These are phyloP conservation scores for Paxillus involutus DNA, from an alignment of 768 basidiomycete genomes.

Conservation along the genomic window DNA sequence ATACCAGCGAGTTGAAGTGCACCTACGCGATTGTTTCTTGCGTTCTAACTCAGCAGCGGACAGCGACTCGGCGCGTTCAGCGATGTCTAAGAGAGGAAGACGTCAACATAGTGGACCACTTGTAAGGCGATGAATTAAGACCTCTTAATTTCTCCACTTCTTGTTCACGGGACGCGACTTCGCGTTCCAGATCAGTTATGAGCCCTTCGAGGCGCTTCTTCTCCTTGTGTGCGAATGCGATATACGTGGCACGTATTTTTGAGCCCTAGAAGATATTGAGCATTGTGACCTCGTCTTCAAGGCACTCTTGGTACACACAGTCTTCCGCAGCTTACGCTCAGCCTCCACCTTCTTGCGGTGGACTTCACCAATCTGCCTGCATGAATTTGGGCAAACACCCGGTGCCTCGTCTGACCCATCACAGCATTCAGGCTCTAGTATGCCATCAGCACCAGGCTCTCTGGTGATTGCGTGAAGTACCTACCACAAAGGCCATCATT, in stretches of 20 bases:
- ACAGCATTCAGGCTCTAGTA: constrained; percentile 84
- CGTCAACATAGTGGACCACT: not conserved
- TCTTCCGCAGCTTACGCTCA: constrained; percentile 77
- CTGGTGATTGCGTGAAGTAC: constrained; percentile 23
- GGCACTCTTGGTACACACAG: constrained; percentile 46
- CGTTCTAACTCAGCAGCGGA: constrained; percentile 80
- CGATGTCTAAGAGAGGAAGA: constrained; percentile 53
- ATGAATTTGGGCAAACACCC: constrained; percentile 78
- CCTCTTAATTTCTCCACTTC: constrained; percentile 77
- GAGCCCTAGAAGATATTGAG: constrained; percentile 57
- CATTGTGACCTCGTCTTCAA: not conserved
- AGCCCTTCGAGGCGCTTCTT: constrained; percentile 76
- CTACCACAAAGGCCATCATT: constrained; percentile 92
- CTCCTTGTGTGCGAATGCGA: constrained; percentile 86
- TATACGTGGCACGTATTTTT: constrained; percentile 88
- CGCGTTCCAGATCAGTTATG: constrained; percentile 48
- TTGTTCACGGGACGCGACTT: constrained; percentile 63
- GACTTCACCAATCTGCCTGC: constrained; percentile 70
- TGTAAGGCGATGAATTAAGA: constrained; percentile 26
- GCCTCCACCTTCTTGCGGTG: constrained; percentile 68
- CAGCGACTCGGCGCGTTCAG: constrained; percentile 74
- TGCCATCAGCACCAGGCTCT: constrained; percentile 11
- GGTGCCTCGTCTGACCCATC: constrained; percentile 92
- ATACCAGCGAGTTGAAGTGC: not conserved
- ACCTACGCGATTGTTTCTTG: constrained; percentile 85